Evolutionary conservation across 306 rosid species (phyloP).

Genomic region (Nissolia schottii): DNA sequence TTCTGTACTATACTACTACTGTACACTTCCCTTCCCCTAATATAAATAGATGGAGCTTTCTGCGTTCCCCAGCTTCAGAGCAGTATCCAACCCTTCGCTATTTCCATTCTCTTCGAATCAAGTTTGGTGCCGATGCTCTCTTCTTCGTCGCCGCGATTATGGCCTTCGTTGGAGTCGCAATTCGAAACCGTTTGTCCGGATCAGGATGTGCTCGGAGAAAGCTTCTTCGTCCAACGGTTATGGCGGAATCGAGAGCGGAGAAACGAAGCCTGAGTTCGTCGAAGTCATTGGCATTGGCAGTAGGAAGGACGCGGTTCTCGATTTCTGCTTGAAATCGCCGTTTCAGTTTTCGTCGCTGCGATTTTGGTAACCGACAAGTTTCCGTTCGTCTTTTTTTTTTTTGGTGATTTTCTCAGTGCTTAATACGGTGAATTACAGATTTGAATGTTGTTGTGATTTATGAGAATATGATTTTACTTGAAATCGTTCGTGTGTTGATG

Average conservation of each 20-base stretch:
- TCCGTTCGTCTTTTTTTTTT: neutral
- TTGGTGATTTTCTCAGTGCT: neutral
- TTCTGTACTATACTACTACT: neutral
- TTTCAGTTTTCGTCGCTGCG: slow-evolving; percentile 58
- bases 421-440: neutral
- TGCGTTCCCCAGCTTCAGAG: slow-evolving; percentile 25
- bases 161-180: slow-evolving; percentile 15
- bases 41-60: slow-evolving; percentile 51
- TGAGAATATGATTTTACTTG: neutral
- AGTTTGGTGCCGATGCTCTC: slow-evolving; percentile 22
- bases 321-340: slow-evolving; percentile 68
- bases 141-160: slow-evolving; percentile 13
- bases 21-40: neutral
- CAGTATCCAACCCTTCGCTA: slow-evolving; percentile 30
- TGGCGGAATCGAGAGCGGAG: slow-evolving; percentile 27
- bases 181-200: slow-evolving; percentile 29
- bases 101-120: slow-evolving; percentile 35
- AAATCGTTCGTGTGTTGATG: neutral
- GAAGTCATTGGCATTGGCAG: slow-evolving; percentile 86
- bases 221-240: slow-evolving; percentile 23
- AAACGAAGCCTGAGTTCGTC: slow-evolving; percentile 41
- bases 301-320: slow-evolving; percentile 76
- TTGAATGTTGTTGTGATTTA: neutral
- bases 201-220: slow-evolving; percentile 32
- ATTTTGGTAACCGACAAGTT: slow-evolving; percentile 46